phyloP scores from a whole-genome alignment of 306 rosid genomes.

The Inga leiocalycina region DNA sequence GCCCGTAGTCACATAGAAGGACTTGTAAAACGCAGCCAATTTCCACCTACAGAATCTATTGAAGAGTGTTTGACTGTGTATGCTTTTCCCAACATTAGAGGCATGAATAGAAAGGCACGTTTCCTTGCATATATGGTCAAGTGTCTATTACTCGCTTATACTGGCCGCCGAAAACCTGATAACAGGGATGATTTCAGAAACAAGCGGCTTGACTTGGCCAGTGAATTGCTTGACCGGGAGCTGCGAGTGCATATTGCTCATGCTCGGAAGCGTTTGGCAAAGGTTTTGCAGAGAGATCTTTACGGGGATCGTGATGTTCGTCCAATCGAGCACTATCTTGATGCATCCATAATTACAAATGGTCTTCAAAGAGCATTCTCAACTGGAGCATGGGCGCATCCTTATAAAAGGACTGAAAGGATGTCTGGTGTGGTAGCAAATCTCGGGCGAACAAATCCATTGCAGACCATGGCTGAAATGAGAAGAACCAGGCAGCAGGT shows the following conservation, averaged over 20 bases:
- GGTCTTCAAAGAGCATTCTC: slow-evolving; percentile 97
- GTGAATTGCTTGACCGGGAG: slow-evolving; percentile 90
- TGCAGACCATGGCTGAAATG: slow-evolving; percentile 86
- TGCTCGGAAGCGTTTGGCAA: slow-evolving; percentile 78
- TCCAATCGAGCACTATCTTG: slow-evolving; percentile 80
- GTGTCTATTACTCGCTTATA: slow-evolving; percentile 73
- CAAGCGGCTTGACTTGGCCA: slow-evolving; percentile 89
- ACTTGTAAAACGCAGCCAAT: slow-evolving; percentile 51
- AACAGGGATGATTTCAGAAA: slow-evolving; percentile 91
- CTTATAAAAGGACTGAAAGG: slow-evolving; percentile 84
- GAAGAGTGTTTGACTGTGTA: slow-evolving; percentile 68
- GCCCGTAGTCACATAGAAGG: slow-evolving; percentile 53
- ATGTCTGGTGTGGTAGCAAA: slow-evolving; percentile 88
- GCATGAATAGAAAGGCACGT: slow-evolving; percentile 68
- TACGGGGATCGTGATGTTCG: slow-evolving; percentile 70
- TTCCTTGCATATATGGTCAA: slow-evolving; percentile 94
- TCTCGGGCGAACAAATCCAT: slow-evolving; percentile 88
- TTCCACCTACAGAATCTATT: slow-evolving; percentile 75
- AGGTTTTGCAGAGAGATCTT: slow-evolving; percentile 91
- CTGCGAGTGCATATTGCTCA: slow-evolving; percentile 78
- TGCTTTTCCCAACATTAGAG: slow-evolving; percentile 65
- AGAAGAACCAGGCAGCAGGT: slow-evolving; percentile 97
- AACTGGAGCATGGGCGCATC: slow-evolving; percentile 98
- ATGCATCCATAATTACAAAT: slow-evolving; percentile 89
- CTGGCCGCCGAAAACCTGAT: slow-evolving; percentile 74